These are phyloP conservation scores for Nakazawaea laoshanensis DNA, from an alignment of 805 yeast genomes.

Conservation along the genomic window DNA sequence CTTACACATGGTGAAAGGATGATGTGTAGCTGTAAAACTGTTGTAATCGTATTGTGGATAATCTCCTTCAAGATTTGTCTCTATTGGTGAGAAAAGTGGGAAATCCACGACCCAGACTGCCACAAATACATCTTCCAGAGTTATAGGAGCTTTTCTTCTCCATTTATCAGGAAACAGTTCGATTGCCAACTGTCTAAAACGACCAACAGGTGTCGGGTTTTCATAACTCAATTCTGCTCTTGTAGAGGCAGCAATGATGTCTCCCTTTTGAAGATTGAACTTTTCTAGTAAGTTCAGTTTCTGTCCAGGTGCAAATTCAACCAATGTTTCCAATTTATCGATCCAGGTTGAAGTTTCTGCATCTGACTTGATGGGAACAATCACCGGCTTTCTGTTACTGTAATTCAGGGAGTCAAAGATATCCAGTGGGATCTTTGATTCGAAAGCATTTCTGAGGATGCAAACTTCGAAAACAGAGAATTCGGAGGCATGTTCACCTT, in stretches of 20 bases:
- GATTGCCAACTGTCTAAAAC: constrained; percentile 69
- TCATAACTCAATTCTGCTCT: constrained; percentile 67
- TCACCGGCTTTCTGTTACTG: constrained; percentile 47
- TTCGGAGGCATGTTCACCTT: constrained; percentile 21
- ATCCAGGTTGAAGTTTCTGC: constrained; percentile 36
- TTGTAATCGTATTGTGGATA: constrained; percentile 56
- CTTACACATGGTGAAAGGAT: constrained; percentile 93
- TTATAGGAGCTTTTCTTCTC: constrained; percentile 28
- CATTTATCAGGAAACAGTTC: constrained; percentile 41
- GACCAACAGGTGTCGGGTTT: constrained; percentile 92
- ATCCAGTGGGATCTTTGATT: constrained; percentile 23
- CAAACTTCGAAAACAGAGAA: constrained; percentile 74
- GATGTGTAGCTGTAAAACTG: constrained; percentile 71
- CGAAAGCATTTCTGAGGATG: constrained; percentile 44
- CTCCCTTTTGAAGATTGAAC: constrained; percentile 52
- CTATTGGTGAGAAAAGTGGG: constrained; percentile 82
- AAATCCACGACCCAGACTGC: constrained; percentile 87
- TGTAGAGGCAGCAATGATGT: constrained; percentile 71
- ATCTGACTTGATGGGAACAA: constrained; percentile 39
- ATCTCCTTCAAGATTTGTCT: constrained; percentile 21
- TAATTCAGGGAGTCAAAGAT: constrained; percentile 37
- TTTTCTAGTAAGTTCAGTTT: constrained; percentile 17
- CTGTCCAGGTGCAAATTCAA: constrained; percentile 19
- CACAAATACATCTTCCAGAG: constrained; percentile 34
- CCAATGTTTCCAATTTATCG: constrained; percentile 20